Percentiles rank a stretch among this genome's conserved stretches.
These are phyloP conservation scores for Boletus reticuloceps DNA, from an alignment of 768 basidiomycete genomes.

Conservation along the genomic window DNA sequence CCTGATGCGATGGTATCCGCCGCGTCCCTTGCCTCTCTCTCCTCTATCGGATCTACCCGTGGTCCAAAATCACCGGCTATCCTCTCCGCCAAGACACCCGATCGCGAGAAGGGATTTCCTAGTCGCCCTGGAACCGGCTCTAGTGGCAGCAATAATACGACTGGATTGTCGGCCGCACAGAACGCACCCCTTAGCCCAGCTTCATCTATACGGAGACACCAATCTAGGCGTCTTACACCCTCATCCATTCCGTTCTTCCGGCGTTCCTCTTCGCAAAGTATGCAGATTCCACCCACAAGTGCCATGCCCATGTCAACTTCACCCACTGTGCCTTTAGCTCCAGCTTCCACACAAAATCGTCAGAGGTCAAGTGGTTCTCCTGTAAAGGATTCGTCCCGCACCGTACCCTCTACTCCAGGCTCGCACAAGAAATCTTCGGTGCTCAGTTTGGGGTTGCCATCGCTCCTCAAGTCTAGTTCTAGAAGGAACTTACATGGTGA, in stretches of 20 bases:
- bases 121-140: slow-evolving; percentile 77
- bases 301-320: slow-evolving; percentile 42
- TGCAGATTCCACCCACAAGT: slow-evolving; percentile 58
- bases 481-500: slow-evolving; percentile 73
- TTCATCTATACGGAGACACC: slow-evolving; percentile 63
- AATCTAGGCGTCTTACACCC: slow-evolving; percentile 78
- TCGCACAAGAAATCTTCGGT: slow-evolving; percentile 82
- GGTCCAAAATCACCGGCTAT: slow-evolving; percentile 44
- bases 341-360: slow-evolving; percentile 40
- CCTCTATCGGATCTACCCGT: slow-evolving; percentile 66
- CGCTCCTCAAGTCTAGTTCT: slow-evolving; percentile 83
- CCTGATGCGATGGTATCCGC: slow-evolving; percentile 77
- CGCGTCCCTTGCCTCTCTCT: slow-evolving; percentile 72
- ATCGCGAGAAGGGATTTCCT: slow-evolving; percentile 44
- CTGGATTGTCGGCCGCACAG: slow-evolving; percentile 51
- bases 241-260: slow-evolving; percentile 94
- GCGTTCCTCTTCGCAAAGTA: slow-evolving; percentile 85
- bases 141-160: slow-evolving; percentile 68
- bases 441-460: slow-evolving; percentile 75
- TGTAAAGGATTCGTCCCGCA: slow-evolving; percentile 48
- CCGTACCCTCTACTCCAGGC: slow-evolving; percentile 54
- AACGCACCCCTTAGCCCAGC: slow-evolving; percentile 70
- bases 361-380: slow-evolving; percentile 49
- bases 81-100: slow-evolving; percentile 58
- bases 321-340: slow-evolving; percentile 52